Percentiles rank a stretch among this genome's conserved stretches.
phyloP scores from a whole-genome alignment of 2,329 filamentous ascomycete species.

The Aspergillus pseudoviridinutans region DNA sequence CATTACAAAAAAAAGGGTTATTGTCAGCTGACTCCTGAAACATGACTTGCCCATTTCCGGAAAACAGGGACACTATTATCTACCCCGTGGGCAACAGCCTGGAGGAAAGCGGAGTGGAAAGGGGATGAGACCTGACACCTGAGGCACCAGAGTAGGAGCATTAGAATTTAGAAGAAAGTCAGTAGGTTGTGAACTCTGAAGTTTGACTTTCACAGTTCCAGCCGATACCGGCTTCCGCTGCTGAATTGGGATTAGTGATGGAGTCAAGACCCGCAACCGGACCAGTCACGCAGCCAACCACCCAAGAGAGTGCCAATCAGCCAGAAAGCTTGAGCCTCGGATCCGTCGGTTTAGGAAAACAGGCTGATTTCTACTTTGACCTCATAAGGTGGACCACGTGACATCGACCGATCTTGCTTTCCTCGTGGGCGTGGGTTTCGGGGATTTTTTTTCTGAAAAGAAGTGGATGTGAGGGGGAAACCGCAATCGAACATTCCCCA shows the following conservation, averaged over 20 bases:
- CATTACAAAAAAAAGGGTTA: neutral
- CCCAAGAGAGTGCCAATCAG: neutral
- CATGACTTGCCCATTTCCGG: too few relatives aligned
- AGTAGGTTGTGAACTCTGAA: neutral
- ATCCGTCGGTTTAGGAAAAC: neutral
- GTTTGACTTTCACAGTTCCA: neutral
- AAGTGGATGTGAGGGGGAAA: neutral
- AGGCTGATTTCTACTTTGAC: neutral
- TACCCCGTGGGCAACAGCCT: constrained; percentile 5
- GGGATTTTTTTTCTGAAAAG: neutral
- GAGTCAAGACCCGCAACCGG: neutral
- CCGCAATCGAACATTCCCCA: neutral
- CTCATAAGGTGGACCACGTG: neutral
- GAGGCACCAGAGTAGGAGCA: neutral
- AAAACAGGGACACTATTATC: constrained; percentile 17
- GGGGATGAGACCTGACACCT: neutral
- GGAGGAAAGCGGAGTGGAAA: neutral
- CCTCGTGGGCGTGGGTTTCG: neutral
- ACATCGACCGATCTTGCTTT: neutral
- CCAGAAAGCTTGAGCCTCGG: neutral
- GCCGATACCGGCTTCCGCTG: neutral
- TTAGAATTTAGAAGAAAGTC: neutral
- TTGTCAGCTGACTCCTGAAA: neutral
- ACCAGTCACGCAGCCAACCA: neutral
- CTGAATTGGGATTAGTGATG: neutral